phyloP scores from a whole-genome alignment of 257 asterid genomes.

The Scutellaria minor region DNA sequence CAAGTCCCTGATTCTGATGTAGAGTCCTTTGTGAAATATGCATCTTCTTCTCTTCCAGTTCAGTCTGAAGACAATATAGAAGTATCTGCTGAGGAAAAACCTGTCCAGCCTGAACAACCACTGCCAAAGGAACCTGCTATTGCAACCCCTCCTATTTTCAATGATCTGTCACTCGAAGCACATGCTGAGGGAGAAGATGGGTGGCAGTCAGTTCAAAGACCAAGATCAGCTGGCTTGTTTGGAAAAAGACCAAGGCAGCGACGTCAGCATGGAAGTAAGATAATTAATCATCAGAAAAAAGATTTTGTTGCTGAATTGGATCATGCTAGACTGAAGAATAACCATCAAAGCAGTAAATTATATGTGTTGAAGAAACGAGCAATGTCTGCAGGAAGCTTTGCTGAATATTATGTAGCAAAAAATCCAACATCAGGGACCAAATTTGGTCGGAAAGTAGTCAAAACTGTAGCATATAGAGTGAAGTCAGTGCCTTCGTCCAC shows the following conservation, averaged over 20 bases:
- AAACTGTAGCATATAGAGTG: slow-evolving; percentile 85
- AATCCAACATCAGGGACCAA: slow-evolving; percentile 62
- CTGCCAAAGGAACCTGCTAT: slow-evolving; percentile 46
- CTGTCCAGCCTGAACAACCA: slow-evolving; percentile 47
- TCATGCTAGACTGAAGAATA: slow-evolving; percentile 60
- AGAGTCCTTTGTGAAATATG: slow-evolving; percentile 41
- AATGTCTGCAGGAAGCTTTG: slow-evolving; percentile 64
- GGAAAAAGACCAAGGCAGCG: slow-evolving; percentile 79
- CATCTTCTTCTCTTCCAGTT: slow-evolving; percentile 42
- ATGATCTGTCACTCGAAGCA: slow-evolving; percentile 55
- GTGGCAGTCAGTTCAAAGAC: slow-evolving; percentile 96
- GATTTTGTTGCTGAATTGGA: slow-evolving; percentile 69
- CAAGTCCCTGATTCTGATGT: slow-evolving; percentile 48
- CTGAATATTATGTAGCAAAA: slow-evolving; percentile 86
- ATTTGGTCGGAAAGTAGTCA: slow-evolving; percentile 74
- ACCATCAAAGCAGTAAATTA: slow-evolving; percentile 62
- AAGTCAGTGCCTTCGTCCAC: slow-evolving; percentile 69
- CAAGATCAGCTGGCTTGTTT: slow-evolving; percentile 75
- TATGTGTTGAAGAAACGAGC: slow-evolving; percentile 73
- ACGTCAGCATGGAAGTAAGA: slow-evolving; percentile 64
- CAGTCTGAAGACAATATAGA: slow-evolving; percentile 49
- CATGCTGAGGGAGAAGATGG: slow-evolving; percentile 91
- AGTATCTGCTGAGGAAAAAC: slow-evolving; percentile 42
- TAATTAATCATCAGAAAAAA: slow-evolving; percentile 69
- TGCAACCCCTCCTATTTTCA: slow-evolving; percentile 40